Percentiles rank a stretch among this genome's conserved stretches.
phyloP scores from a whole-genome alignment of 208 protist genomes.

The Crithidia mellificae region DNA sequence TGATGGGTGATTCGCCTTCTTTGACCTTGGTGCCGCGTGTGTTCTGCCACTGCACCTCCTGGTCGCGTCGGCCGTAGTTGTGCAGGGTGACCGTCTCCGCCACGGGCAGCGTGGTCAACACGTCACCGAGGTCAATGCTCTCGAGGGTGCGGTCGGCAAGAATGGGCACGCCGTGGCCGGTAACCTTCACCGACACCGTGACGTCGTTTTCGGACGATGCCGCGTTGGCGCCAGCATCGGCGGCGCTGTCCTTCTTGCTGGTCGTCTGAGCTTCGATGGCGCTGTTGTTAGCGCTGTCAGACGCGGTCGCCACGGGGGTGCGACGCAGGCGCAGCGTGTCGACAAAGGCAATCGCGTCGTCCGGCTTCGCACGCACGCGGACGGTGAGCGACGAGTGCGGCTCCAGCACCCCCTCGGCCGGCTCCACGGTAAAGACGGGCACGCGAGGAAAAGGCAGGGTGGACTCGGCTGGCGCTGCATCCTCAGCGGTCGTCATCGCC shows the following conservation, averaged over 20 bases:
- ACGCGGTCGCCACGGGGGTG: neutral
- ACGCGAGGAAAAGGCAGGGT: constrained; percentile 26
- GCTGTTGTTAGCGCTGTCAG: neutral
- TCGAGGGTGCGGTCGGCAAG: constrained; percentile 47
- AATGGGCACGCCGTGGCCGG: constrained; percentile 91
- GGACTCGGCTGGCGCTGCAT: too few relatives aligned
- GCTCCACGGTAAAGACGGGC: constrained; percentile 50
- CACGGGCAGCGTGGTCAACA: constrained; percentile 84
- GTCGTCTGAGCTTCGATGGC: too few relatives aligned
- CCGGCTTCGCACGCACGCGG: constrained; percentile 70
- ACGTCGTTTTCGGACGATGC: constrained; percentile 4
- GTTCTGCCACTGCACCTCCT: constrained; percentile 91
- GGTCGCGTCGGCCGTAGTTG: constrained; percentile 89
- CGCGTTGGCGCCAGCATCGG: constrained; percentile 30
- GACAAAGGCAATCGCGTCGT: constrained; percentile 87
- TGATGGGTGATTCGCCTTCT: constrained; percentile 58
- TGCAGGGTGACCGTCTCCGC: constrained; percentile 64
- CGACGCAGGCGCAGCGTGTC: constrained; percentile 74
- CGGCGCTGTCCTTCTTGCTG: neutral
- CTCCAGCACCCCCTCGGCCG: constrained; percentile 54
- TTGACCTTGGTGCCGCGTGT: constrained; percentile 63
- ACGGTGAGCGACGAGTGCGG: constrained; percentile 58
- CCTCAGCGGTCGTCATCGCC: too few relatives aligned
- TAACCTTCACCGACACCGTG: constrained; percentile 65
- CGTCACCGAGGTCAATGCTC: constrained; percentile 86